Base-by-base conservation (phyloP, 1,139 yeast species). In the Meyerozyma guilliermondii region DNA sequence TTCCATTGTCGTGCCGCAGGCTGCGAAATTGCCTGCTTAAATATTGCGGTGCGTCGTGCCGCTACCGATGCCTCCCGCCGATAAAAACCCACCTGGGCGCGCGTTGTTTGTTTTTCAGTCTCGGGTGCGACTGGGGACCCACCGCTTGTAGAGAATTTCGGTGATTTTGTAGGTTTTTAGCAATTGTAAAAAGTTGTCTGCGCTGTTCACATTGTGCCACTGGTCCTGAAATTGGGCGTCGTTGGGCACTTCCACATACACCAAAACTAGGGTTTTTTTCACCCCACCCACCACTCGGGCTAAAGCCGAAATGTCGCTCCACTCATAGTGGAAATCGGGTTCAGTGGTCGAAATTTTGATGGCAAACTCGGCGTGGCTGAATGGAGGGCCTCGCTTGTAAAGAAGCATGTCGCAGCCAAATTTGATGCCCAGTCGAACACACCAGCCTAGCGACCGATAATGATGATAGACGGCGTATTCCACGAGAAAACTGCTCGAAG, bases 351-450 rank as follows among this genome's bases (percentile, higher is more conserved):
- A 50, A 0, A 86, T 70, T 51, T 76, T 59, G 2, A 81, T 59
- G 4, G 94, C 87, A 59, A 80, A 87, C 54, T 89, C 96, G 0
- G 98, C 98, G 59, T 92, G 99, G 39, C 84, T 79, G 58, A 91
- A 89, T 1, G 97, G 97, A 8, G 98, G 98, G 0, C 99, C 99
- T 44, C 92, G 72, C 44, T 83, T 80, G 60, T 92, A 92, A 7
- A 92, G 67, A 16, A 92, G 66, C 61, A 71, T 83, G 52, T 91
- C 95, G 18, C 87, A 78, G 1, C 97, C 96, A 62, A 92, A 92
- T 59, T 92, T 92, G 45, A 91, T 78, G 0, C 98, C 98, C 1
- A 91, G 79, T 46, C 95, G 73, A 2, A 83, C 95, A 68, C 98
- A 91, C 98, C 98, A 92, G 0, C 98, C 98, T 28, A 81, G 73